These are phyloP conservation scores for Lactifluus subvellereus DNA, from an alignment of 768 basidiomycete species.

Conservation along the genomic window DNA sequence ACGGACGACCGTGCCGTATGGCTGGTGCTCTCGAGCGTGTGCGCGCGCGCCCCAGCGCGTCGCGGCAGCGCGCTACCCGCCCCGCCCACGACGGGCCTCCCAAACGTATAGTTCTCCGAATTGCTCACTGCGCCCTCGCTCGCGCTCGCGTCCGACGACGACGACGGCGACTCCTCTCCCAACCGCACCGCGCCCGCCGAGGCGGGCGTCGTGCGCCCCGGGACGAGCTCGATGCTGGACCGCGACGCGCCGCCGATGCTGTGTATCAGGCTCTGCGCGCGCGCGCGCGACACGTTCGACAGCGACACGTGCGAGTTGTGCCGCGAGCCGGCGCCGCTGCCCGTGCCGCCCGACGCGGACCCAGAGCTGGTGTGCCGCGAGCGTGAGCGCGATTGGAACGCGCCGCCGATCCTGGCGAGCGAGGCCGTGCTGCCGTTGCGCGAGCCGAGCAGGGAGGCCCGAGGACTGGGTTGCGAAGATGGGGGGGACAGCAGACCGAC, in stretches of 20 bases:
- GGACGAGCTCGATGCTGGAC: slow-evolving; percentile 53
- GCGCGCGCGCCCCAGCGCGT: slow-evolving; percentile 13
- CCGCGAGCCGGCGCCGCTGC: neutral
- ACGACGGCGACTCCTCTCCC: neutral
- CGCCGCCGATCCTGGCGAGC: slow-evolving; percentile 27
- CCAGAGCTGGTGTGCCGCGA: slow-evolving; percentile 1
- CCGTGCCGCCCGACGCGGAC: slow-evolving; percentile 10
- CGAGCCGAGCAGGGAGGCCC: slow-evolving; percentile 41
- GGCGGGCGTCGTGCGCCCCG: slow-evolving; percentile 26
- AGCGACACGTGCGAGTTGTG: too few relatives aligned
- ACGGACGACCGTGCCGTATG: neutral
- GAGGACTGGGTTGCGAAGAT: slow-evolving; percentile 44
- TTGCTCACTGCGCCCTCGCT: slow-evolving; percentile 43
- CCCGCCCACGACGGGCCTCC: slow-evolving; percentile 40
- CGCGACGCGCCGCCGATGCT: slow-evolving; percentile 55
- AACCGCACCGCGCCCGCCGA: neutral
- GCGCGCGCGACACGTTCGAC: slow-evolving; percentile 29
- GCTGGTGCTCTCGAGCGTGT: slow-evolving; percentile 3
- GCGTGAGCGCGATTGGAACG: too few relatives aligned
- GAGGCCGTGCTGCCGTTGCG: slow-evolving; percentile 39
- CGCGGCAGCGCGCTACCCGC: slow-evolving; percentile 35
- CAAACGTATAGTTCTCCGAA: slow-evolving; percentile 72
- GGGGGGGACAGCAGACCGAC: slow-evolving; percentile 48
- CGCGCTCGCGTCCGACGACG: slow-evolving; percentile 39
- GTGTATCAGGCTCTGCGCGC: slow-evolving; percentile 64